Conservation (phyloP, 2,329 filamentous ascomycete genomes). For the Claviceps spartinae region DNA sequence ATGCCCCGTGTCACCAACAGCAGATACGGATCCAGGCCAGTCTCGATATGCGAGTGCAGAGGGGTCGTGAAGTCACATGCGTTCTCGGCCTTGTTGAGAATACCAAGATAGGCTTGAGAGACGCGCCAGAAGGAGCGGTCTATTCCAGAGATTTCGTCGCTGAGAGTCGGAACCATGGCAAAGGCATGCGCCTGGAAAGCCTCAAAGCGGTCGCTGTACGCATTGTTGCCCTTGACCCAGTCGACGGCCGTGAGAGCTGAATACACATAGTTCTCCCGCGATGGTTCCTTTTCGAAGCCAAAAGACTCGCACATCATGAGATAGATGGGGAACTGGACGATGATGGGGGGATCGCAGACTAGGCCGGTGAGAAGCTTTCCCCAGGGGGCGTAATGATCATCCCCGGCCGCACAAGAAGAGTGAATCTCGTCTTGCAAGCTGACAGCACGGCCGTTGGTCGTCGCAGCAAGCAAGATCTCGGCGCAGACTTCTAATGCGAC, state of each 20-base stretch:
- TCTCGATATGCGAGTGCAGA: constrained; percentile 1
- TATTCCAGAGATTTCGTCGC: constrained; percentile 3
- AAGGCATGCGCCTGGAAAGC: constrained; percentile 2
- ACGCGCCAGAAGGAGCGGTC: constrained; percentile 7
- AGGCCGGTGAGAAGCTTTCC: constrained; percentile 6
- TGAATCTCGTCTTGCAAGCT: not conserved
- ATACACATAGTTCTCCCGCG: constrained; percentile 6
- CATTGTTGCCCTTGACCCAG: constrained; percentile 5
- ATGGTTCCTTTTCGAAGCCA: constrained; percentile 1
- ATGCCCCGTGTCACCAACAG: constrained; percentile 3
- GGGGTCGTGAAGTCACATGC: constrained; percentile 1
- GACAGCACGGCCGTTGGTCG: not conserved
- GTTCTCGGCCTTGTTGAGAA: constrained; percentile 5
- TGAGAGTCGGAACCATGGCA: constrained; percentile 1
- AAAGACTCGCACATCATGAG: constrained; percentile 8
- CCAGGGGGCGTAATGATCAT: constrained; percentile 5
- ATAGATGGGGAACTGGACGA: constrained; percentile 7
- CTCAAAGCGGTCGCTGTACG: constrained; percentile 1
- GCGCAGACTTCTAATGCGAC: constrained; percentile 2
- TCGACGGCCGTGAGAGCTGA: constrained; percentile 5
- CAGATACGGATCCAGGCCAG: constrained; percentile 3
- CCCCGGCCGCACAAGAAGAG: not conserved
- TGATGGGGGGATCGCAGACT: constrained; percentile 7
- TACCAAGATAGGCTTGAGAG: constrained; percentile 2
- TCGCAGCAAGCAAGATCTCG: constrained; percentile 2